These are phyloP conservation scores for Tuctoria greenei DNA, from an alignment of 176 grass and related monocot species.

Conservation along the genomic window DNA sequence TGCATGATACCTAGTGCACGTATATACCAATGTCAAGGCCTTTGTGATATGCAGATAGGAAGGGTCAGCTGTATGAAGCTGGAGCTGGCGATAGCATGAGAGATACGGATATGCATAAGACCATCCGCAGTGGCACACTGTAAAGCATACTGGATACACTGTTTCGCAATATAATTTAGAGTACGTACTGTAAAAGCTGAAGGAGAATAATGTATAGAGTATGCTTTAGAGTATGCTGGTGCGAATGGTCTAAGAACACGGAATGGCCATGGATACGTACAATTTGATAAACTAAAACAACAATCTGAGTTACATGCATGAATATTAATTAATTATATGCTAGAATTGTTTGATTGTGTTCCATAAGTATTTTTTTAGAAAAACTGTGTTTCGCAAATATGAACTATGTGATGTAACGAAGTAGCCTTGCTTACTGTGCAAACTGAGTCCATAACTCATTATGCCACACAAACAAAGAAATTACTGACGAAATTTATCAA, in stretches of 20 bases:
- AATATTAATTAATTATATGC: too few relatives aligned
- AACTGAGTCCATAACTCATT: neutral
- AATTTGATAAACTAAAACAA: neutral
- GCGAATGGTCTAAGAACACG: too few relatives aligned
- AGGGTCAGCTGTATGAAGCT: neutral
- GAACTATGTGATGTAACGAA: neutral
- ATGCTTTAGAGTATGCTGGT: too few relatives aligned
- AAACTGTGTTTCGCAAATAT: neutral
- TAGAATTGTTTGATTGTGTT: neutral
- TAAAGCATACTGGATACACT: too few relatives aligned
- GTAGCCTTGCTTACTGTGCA: neutral
- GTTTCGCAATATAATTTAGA: too few relatives aligned
- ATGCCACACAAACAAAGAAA: neutral
- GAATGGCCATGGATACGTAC: neutral
- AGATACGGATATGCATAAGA: neutral
- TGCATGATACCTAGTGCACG: slow-evolving; percentile 14
- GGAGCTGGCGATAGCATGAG: slow-evolving; percentile 15
- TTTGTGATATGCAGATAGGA: slow-evolving; percentile 1
- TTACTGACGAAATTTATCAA: neutral
- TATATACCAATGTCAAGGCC: slow-evolving; percentile 21
- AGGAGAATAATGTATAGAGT: too few relatives aligned
- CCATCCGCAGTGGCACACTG: too few relatives aligned
- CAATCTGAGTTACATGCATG: neutral
- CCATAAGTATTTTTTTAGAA: neutral
- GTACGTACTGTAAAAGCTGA: too few relatives aligned